A percentile compares a stretch with the other conserved stretches of the same genome.
Conservation (phyloP, 331 rosid genomes). For the Quercus phellos region DNA sequence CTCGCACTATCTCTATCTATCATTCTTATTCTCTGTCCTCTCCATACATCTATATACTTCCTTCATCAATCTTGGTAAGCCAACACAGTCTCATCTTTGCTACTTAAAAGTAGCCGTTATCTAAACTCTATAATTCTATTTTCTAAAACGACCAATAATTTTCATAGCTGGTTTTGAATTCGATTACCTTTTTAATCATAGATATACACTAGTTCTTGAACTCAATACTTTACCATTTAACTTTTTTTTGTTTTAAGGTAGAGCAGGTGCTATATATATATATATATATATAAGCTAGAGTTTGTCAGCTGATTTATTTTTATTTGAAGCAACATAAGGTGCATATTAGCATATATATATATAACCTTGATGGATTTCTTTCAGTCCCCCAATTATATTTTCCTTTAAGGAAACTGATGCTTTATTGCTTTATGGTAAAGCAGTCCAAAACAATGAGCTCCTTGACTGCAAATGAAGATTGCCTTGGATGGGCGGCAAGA, state of each 20-base stretch:
- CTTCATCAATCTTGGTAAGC: not conserved
- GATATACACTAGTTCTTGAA: too few species aligned
- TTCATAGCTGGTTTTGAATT: not conserved
- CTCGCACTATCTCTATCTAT: not conserved
- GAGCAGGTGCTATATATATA: too few species aligned
- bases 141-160: not conserved
- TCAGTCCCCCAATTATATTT: not conserved
- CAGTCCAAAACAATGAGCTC: constrained; percentile 40
- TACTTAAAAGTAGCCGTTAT: too few species aligned
- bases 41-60: not conserved
- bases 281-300: too few species aligned
- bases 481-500: constrained; percentile 87
- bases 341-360: not conserved
- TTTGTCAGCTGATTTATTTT: too few species aligned
- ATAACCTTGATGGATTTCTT: not conserved
- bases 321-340: too few species aligned
- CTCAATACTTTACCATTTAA: too few species aligned
- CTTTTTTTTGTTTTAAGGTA: too few species aligned
- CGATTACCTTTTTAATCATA: not conserved
- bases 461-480: constrained; percentile 26
- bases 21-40: too few species aligned
- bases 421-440: constrained; percentile 1
- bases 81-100: not conserved
- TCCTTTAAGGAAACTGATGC: not conserved
- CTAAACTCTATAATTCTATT: too few species aligned